phyloP scores from a whole-genome alignment of 106 monocot genomes.

The Narthecium ossifragum region DNA sequence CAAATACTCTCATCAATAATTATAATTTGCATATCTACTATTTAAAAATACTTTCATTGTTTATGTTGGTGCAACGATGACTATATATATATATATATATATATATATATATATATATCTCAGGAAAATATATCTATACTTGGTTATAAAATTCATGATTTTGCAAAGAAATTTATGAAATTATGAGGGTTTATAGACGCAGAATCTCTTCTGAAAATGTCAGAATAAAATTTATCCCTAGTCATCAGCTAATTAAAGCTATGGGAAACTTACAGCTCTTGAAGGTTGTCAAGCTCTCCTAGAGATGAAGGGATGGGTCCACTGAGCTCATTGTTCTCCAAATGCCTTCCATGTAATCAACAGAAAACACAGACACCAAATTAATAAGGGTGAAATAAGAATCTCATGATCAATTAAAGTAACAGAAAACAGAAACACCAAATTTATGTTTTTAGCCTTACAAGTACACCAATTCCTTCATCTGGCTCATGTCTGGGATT shows the following conservation, averaged over 20 bases:
- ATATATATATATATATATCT: too few species aligned
- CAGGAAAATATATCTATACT: too few species aligned
- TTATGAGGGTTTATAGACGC: not conserved
- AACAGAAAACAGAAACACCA: too few species aligned
- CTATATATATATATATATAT: too few species aligned
- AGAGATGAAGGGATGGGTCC: conserved; percentile 38
- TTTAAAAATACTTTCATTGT: too few species aligned
- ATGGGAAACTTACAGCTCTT: conserved; percentile 38
- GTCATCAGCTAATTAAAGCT: not conserved
- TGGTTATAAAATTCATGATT: too few species aligned
- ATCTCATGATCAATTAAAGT: conserved; percentile 1
- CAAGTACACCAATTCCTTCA: conserved; percentile 40
- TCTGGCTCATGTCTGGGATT: conserved; percentile 56
- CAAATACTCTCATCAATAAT: too few species aligned
- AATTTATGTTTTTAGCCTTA: conserved; percentile 25
- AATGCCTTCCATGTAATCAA: conserved; percentile 29
- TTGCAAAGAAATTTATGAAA: too few species aligned
- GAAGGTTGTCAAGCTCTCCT: conserved; percentile 28
- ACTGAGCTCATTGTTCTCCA: conserved; percentile 45
- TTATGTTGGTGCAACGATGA: too few species aligned
- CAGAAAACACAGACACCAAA: not conserved
- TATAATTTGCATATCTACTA: too few species aligned
- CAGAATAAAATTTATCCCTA: not conserved
- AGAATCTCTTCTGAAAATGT: not conserved
- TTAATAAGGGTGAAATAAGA: not conserved